phyloP scores from a whole-genome alignment of 2,329 filamentous ascomycete species.

The Purpureocillium lavendulum region DNA sequence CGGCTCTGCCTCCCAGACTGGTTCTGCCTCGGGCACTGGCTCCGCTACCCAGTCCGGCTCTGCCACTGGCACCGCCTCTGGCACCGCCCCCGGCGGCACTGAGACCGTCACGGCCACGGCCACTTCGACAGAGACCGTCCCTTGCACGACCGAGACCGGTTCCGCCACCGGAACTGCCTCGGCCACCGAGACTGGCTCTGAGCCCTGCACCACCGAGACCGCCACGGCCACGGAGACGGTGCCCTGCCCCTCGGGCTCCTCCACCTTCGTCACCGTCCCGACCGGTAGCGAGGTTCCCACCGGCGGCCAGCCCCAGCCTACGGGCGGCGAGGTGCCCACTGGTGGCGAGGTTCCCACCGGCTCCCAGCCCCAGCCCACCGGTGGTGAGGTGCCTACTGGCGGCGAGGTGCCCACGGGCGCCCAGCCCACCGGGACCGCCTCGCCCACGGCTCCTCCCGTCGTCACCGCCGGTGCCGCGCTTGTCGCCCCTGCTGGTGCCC shows the following conservation, averaged over 20 bases:
- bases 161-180: slow-evolving; percentile 1
- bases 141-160: background rate
- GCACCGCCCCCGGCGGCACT: background rate
- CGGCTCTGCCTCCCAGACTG: no score
- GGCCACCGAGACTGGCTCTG: background rate
- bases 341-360: no score
- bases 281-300: no score
- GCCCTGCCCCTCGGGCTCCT: no score
- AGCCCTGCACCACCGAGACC: background rate
- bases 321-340: background rate
- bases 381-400: background rate
- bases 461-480: slow-evolving; percentile 1
- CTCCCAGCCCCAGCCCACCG: background rate
- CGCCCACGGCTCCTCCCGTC: background rate
- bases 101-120: no score
- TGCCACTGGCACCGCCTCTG: background rate
- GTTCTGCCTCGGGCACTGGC: no score
- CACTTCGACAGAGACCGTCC: no score
- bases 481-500: slow-evolving; percentile 1
- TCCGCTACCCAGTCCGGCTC: background rate
- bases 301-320: no score
- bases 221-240: background rate
- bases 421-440: background rate
- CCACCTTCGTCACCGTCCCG: no score
- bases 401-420: no score